Percentiles rank a stretch among this genome's conserved stretches.
phyloP scores from a whole-genome alignment of 371 early-diverging fungal species.

The Mortierella polycephala region DNA sequence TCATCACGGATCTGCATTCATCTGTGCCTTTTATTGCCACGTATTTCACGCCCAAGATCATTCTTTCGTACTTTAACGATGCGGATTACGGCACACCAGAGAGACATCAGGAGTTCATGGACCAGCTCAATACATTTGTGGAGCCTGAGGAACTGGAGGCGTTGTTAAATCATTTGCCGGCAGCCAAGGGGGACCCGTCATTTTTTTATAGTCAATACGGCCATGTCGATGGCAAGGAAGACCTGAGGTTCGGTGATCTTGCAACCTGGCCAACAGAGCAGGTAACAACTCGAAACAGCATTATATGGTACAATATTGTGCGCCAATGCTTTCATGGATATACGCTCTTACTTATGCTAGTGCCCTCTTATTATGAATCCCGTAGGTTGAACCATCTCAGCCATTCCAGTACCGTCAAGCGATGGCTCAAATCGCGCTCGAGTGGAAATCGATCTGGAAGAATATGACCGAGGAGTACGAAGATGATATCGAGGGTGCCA shows the following conservation, averaged over 20 bases:
- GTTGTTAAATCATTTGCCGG: constrained; percentile 31
- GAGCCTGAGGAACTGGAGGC: constrained; percentile 43
- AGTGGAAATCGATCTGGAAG: constrained; percentile 41
- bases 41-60: constrained; percentile 54
- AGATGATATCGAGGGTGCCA: constrained; percentile 43
- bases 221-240: constrained; percentile 53
- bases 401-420: constrained; percentile 27
- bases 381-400: constrained; percentile 27
- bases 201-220: constrained; percentile 55
- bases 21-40: constrained; percentile 56
- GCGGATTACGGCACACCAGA: constrained; percentile 54
- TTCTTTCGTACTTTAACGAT: constrained; percentile 52
- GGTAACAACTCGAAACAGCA: constrained; percentile 8
- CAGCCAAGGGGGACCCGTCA: constrained; percentile 40
- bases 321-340: too few species aligned
- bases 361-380: neutral
- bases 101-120: constrained; percentile 48
- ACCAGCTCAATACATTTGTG: constrained; percentile 44
- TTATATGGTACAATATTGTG: too few species aligned
- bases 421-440: constrained; percentile 34
- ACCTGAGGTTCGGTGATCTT: constrained; percentile 47
- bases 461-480: constrained; percentile 10
- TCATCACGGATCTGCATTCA: constrained; percentile 55
- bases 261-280: constrained; percentile 51
- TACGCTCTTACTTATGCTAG: neutral